Evolutionary conservation across 2,329 filamentous ascomycete genomes (phyloP), one percentile per base, ranked within the genome.

Genomic region (Paracorniculantispora psalliotae): DNA sequence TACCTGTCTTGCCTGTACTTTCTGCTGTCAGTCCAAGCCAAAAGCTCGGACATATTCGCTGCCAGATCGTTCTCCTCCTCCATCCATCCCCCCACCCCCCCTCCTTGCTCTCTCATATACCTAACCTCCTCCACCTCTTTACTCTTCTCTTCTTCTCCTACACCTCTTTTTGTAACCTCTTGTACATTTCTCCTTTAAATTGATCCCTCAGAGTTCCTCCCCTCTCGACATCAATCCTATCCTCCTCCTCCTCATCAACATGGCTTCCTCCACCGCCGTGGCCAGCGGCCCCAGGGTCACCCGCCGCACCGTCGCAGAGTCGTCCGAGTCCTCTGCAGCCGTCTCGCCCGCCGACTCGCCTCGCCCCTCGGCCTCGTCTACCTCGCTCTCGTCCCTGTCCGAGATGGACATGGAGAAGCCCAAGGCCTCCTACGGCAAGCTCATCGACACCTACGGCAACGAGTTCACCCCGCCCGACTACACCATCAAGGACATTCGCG

Each of bases 401-500:
- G 92, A 90, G 12, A 83, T 81, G 59, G 79, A 81, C 65, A 69
- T 71, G 33, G 71, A 72, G 63, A n/a, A n/a, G n/a, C 77, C 77
- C 66, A 65, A 67, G 66, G 57, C 68, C 57, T 63, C 66, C 65
- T 86, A 83, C 66, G 85, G 84, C 67, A 85, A 87, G 73, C 84
- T 99, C 66, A 69, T 94, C 64, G 92, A 99, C 78, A 93, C 91
- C 13, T 94, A 96, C 73, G 94, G 94, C 76, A 96, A 97, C 76
- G 84, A 92, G 70, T 99, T 99, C 80, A 81, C 91, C 75, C 82
- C 96, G 59, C 94, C 94, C 66, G 88, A 97, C 77, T 99, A 89
- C 81, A 96, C 92, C 72, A 96, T 99, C 83, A 96, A 96, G 82
- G 85, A 99, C 72, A 93, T 99, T 72, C 88, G 91, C 70, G 90